Conservation (phyloP, 2,329 filamentous ascomycete species). For the Phaeosphaeriaceae sp. region DNA sequence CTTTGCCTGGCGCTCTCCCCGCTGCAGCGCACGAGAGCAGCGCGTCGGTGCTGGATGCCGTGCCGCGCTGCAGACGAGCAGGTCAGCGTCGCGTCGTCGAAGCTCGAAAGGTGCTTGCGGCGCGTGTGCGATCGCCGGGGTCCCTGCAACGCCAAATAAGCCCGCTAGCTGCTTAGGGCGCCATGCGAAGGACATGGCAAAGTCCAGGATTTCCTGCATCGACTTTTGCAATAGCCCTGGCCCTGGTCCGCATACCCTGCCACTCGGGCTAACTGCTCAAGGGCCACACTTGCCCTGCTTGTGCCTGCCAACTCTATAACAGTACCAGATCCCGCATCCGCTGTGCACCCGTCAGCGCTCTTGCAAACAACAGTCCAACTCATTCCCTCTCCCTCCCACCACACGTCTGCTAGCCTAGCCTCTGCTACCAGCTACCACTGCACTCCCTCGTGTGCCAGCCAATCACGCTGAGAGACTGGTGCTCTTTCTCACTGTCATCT, state of each 20-base stretch:
- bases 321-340: conserved; percentile 20
- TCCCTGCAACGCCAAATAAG: conserved; percentile 12
- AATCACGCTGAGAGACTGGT: background rate
- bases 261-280: conserved; percentile 9
- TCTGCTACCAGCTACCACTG: background rate
- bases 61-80: too few relatives aligned
- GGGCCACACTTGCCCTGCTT: conserved; percentile 16
- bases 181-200: conserved; percentile 11
- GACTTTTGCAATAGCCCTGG: conserved; percentile 25
- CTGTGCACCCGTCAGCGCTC: conserved; percentile 15
- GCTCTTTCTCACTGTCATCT: background rate
- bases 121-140: conserved; percentile 21
- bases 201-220: conserved; percentile 13
- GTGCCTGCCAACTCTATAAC: conserved; percentile 26
- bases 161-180: conserved; percentile 17
- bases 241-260: conserved; percentile 19
- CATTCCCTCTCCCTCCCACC: background rate
- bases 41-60: background rate
- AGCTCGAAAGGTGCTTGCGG: background rate
- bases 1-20: conserved; percentile 5
- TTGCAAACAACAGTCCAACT: background rate
- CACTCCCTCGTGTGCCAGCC: background rate
- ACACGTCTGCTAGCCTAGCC: background rate
- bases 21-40: background rate
- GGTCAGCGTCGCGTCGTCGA: too few relatives aligned